Evolutionary conservation across 2,329 filamentous ascomycete genomes (phyloP).

Genomic region (Rugonectria rugulosa): DNA sequence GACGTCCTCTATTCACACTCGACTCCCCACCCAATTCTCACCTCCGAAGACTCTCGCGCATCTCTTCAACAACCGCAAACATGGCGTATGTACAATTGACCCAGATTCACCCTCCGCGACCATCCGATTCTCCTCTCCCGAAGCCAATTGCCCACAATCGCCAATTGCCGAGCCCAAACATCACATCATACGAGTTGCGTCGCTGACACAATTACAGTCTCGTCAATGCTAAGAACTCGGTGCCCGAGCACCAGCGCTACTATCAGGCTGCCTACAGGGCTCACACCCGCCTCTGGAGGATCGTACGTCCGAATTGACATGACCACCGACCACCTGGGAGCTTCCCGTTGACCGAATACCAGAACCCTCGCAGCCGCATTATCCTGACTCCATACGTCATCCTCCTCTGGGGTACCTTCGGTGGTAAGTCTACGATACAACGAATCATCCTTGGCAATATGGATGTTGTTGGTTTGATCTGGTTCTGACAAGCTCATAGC

Average conservation of each 20-base stretch:
- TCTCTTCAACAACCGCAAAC: conserved; percentile 42
- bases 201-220: conserved; percentile 52
- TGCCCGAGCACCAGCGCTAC: conserved; percentile 75
- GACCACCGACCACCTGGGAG: conserved; percentile 1
- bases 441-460: background rate
- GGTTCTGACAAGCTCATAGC: conserved; percentile 46
- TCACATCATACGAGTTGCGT: conserved; percentile 39
- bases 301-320: conserved; percentile 62
- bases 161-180: conserved; percentile 20
- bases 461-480: background rate
- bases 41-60: conserved; percentile 31
- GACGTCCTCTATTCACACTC: conserved; percentile 40
- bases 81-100: conserved; percentile 51
- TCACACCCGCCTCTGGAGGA: conserved; percentile 77
- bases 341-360: conserved; percentile 34
- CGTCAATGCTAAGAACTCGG: conserved; percentile 78
- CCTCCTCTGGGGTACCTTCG: conserved; percentile 68
- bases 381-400: conserved; percentile 74
- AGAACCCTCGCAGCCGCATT: conserved; percentile 71
- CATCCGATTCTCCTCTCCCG: conserved; percentile 13
- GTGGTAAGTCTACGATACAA: conserved; percentile 58
- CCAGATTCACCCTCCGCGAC: conserved; percentile 17
- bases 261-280: conserved; percentile 77
- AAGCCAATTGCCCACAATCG: conserved; percentile 37
- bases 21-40: conserved; percentile 35